These are phyloP conservation scores for Solanum tacnaense DNA, from an alignment of 257 asterid genomes.

Conservation along the genomic window DNA sequence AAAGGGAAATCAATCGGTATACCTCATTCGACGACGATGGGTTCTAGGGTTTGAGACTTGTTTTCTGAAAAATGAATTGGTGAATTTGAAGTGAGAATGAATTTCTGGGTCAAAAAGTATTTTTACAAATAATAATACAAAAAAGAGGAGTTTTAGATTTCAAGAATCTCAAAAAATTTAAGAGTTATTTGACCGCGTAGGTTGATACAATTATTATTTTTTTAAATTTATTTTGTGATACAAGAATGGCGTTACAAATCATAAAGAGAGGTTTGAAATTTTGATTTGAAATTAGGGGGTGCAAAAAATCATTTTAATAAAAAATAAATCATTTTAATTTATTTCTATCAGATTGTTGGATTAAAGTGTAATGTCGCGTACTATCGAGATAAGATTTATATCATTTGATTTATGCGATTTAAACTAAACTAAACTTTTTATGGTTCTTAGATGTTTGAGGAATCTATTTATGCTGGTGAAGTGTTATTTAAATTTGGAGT, in stretches of 20 bases:
- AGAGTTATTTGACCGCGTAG: neutral
- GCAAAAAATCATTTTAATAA: neutral
- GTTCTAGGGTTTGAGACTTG: neutral
- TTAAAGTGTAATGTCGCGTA: neutral
- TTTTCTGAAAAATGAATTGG: neutral
- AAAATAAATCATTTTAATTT: too few species aligned
- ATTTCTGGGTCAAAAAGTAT: neutral
- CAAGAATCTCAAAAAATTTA: neutral
- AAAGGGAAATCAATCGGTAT: neutral
- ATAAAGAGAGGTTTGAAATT: neutral
- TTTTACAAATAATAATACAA: neutral
- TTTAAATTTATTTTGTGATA: neutral
- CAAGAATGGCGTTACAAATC: neutral
- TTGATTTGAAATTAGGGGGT: neutral
- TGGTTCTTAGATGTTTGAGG: neutral
- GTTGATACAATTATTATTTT: too few species aligned
- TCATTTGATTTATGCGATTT: neutral
- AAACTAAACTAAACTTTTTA: neutral
- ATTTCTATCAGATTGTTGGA: neutral
- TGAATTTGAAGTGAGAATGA: neutral
- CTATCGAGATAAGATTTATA: neutral
- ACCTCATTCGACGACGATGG: neutral
- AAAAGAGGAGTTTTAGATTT: neutral
- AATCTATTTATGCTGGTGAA: neutral
- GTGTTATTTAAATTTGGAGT: neutral